A percentile compares a stretch with the other conserved stretches of the same genome.
Evolutionary conservation across 2,329 filamentous ascomycete species (phyloP).

Genomic region (Phyllosticta citribraziliensis): DNA sequence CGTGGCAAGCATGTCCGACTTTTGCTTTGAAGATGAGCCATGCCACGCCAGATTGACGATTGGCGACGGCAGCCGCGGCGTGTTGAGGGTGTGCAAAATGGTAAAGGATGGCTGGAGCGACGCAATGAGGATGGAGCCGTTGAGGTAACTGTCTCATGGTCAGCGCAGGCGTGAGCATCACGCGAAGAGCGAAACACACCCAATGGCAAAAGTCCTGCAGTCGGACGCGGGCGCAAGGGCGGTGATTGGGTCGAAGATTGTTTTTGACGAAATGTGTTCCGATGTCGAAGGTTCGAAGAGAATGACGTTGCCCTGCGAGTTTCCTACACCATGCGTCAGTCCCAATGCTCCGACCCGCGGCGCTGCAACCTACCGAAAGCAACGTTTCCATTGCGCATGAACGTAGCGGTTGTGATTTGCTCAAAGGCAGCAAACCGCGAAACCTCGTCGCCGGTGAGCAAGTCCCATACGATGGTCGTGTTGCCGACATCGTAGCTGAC

Average conservation of each 20-base stretch:
- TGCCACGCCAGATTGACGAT: constrained; percentile 89
- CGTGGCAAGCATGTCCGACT: constrained; percentile 93
- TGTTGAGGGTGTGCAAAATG: constrained; percentile 85
- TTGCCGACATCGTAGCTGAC: constrained; percentile 88
- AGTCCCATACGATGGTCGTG: constrained; percentile 93
- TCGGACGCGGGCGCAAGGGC: constrained; percentile 81
- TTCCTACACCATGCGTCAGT: constrained; percentile 48
- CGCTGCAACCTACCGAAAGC: constrained; percentile 67
- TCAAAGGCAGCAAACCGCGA: constrained; percentile 90
- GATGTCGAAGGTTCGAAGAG: constrained; percentile 88
- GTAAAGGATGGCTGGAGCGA: constrained; percentile 86
- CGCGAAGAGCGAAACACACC: constrained; percentile 46
- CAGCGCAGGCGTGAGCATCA: neutral
- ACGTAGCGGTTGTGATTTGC: constrained; percentile 70
- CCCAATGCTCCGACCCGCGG: neutral
- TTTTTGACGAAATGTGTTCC: constrained; percentile 83
- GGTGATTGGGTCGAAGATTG: constrained; percentile 92
- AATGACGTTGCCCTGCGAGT: constrained; percentile 84
- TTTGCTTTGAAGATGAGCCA: constrained; percentile 88
- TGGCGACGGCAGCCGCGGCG: constrained; percentile 71
- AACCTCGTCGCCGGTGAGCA: constrained; percentile 82
- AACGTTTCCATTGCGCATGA: constrained; percentile 96
- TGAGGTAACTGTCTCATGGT: constrained; percentile 62
- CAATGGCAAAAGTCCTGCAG: constrained; percentile 91
- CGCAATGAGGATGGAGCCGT: constrained; percentile 85